Conservation (phyloP, 345 rosid genomes). For the Diplotaxis tenuifolia region DNA sequence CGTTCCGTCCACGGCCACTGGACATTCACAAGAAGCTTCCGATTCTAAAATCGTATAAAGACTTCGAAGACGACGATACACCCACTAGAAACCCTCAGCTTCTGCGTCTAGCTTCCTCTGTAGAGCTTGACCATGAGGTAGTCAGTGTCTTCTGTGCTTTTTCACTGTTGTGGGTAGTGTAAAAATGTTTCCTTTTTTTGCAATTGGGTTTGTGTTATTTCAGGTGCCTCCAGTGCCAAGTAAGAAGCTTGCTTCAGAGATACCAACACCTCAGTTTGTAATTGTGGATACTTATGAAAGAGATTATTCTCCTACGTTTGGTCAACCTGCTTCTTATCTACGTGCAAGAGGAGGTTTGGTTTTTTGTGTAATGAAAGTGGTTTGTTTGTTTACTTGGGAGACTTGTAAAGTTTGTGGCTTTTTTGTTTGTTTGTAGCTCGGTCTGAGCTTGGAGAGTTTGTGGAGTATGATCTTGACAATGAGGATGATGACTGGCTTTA, state of each 20-base stretch:
- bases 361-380: neutral
- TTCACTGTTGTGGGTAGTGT: neutral
- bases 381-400: neutral
- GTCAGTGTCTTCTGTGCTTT: too few species aligned
- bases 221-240: constrained; percentile 55
- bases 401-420: neutral
- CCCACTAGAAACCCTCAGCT: constrained; percentile 78
- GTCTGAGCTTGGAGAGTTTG: constrained; percentile 95
- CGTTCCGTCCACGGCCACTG: constrained; percentile 89
- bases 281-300: constrained; percentile 86
- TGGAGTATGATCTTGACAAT: constrained; percentile 95
- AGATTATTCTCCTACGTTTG: constrained; percentile 75
- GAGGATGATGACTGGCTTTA: constrained; percentile 98
- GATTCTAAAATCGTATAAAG: constrained; percentile 78
- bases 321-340: constrained; percentile 77
- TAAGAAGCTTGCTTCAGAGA: constrained; percentile 77
- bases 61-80: constrained; percentile 88
- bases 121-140: constrained; percentile 59
- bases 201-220: neutral
- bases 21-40: constrained; percentile 98
- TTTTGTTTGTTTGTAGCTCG: constrained; percentile 58
- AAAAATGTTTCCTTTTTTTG: neutral
- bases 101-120: constrained; percentile 49
- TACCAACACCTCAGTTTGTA: constrained; percentile 89
- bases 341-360: constrained; percentile 86